Percentiles rank a stretch among this genome's conserved stretches.
Evolutionary conservation across 2,329 filamentous ascomycete genomes (phyloP).

Genomic region (Penicillium aurantiogriseum): DNA sequence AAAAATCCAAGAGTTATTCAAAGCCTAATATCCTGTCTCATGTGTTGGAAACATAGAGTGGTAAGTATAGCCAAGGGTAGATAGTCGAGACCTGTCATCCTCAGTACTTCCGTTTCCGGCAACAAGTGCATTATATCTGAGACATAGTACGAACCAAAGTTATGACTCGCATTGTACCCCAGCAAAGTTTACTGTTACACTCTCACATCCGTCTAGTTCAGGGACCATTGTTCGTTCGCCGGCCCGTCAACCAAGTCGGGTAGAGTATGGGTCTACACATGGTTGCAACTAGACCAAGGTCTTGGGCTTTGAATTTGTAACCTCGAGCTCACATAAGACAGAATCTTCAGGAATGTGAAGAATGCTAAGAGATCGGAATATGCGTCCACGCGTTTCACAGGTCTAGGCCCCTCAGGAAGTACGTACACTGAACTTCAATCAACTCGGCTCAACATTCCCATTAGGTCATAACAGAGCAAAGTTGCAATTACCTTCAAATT

Average conservation of each 20-base stretch:
- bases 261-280: not conserved
- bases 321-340: not conserved
- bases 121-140: constrained; percentile 1
- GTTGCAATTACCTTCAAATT: not conserved
- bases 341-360: not conserved
- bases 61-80: constrained; percentile 7
- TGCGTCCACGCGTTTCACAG: not conserved
- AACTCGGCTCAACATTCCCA: not conserved
- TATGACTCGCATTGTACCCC: not conserved
- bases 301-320: not conserved
- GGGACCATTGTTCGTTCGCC: not conserved
- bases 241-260: not conserved
- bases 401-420: not conserved
- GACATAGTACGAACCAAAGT: not conserved
- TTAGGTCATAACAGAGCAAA: not conserved
- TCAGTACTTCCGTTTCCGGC: constrained; percentile 11
- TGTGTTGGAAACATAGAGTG: not conserved
- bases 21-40: not conserved
- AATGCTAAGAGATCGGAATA: not conserved
- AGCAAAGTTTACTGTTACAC: not conserved
- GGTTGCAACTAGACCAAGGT: not conserved
- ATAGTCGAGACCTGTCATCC: not conserved
- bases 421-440: not conserved
- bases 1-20: not conserved
- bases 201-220: not conserved